Conservation (phyloP, 495 filamentous ascomycete genomes). For the Aspergillus incahuasiensis region DNA sequence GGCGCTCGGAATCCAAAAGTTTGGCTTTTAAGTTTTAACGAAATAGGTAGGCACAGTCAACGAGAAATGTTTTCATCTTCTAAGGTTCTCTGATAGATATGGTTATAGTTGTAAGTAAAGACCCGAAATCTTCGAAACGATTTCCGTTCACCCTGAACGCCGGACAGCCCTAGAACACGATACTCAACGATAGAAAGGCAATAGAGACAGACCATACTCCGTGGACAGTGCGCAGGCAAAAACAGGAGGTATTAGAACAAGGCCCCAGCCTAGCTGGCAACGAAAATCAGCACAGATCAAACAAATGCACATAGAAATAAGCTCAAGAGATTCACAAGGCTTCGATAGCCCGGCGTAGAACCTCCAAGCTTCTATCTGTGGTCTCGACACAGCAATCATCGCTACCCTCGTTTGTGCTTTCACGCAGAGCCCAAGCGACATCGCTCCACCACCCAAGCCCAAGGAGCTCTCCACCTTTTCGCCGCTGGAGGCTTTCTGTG, state of each 20-base stretch:
- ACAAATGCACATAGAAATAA: neutral
- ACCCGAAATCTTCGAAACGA: neutral
- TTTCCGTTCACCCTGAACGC: neutral
- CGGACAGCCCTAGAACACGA: neutral
- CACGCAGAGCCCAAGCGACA: slow-evolving; percentile 72
- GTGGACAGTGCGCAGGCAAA: too few species aligned
- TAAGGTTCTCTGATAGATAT: neutral
- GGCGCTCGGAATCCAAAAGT: too few species aligned
- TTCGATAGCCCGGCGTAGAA: slow-evolving; percentile 73
- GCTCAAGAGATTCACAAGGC: slow-evolving; percentile 50
- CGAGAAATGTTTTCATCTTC: neutral
- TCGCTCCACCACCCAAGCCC: slow-evolving; percentile 90
- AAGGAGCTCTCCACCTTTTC: slow-evolving; percentile 68
- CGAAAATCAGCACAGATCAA: neutral
- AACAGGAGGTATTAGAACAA: slow-evolving; percentile 1
- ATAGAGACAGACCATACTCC: too few species aligned
- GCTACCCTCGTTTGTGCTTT: slow-evolving; percentile 37
- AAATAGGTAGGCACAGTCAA: neutral
- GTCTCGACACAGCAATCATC: slow-evolving; percentile 38
- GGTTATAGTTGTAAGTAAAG: neutral
- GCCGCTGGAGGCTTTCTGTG: slow-evolving; percentile 81
- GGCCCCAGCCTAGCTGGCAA: neutral
- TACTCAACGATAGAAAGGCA: neutral
- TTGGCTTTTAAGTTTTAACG: too few species aligned
- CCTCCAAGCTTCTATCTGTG: slow-evolving; percentile 55